Percentiles rank a stretch among this genome's conserved stretches.
phyloP scores from a whole-genome alignment of 371 early-diverging fungal genomes.

The Umbelopsis sp. region DNA sequence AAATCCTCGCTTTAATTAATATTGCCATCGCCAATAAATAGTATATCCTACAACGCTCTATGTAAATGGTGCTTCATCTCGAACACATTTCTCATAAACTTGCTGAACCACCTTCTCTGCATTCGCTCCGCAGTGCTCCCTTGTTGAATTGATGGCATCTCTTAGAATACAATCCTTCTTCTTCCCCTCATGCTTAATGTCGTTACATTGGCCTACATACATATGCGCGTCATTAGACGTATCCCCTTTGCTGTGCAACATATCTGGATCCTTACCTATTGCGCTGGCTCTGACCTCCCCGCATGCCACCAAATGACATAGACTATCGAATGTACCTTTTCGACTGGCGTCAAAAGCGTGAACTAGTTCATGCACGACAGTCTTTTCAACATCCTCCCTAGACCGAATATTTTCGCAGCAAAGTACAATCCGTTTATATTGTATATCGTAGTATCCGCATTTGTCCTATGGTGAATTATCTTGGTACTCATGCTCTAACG shows the following conservation, averaged over 20 bases:
- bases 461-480: slow-evolving; percentile 21
- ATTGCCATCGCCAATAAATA: too few relatives aligned
- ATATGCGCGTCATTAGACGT: background rate
- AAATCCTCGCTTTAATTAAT: slow-evolving; percentile 2
- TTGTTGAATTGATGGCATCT: slow-evolving; percentile 48
- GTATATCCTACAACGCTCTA: background rate
- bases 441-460: slow-evolving; percentile 45
- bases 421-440: slow-evolving; percentile 44
- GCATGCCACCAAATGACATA: slow-evolving; percentile 50
- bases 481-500: background rate
- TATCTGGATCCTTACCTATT: slow-evolving; percentile 30
- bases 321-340: slow-evolving; percentile 40
- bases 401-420: slow-evolving; percentile 49
- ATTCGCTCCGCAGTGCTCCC: slow-evolving; percentile 36
- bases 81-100: slow-evolving; percentile 42
- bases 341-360: slow-evolving; percentile 51
- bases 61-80: slow-evolving; percentile 43
- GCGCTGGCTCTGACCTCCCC: slow-evolving; percentile 50
- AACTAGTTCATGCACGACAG: slow-evolving; percentile 50
- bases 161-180: slow-evolving; percentile 37
- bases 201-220: slow-evolving; percentile 40
- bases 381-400: slow-evolving; percentile 40
- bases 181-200: slow-evolving; percentile 27
- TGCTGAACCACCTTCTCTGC: slow-evolving; percentile 35
- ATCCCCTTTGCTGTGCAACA: background rate